Evolutionary conservation across 306 rosid species (phyloP).

Genomic region (Psophocarpus tetragonolobus): DNA sequence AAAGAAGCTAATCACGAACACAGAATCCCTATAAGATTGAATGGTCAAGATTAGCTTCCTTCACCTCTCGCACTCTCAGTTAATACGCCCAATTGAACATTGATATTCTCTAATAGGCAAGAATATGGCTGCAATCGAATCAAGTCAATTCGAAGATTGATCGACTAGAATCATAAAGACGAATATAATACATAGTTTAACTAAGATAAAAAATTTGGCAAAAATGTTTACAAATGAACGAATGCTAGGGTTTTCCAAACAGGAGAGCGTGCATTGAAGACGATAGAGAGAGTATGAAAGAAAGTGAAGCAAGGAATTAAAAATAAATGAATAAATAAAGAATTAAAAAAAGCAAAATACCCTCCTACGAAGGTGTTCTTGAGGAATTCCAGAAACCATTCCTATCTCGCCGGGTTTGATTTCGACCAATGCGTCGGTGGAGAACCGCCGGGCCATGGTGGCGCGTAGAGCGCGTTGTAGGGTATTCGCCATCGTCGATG

Average conservation of each 20-base stretch:
- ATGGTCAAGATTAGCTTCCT: neutral
- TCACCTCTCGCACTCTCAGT: neutral
- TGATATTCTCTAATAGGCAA: neutral
- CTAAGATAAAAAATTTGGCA: neutral
- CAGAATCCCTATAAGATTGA: neutral
- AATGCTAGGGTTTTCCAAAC: conserved; percentile 21
- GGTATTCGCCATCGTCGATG: conserved; percentile 60
- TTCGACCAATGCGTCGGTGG: conserved; percentile 72
- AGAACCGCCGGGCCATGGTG: conserved; percentile 46
- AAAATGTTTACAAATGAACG: no score
- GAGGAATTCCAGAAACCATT: conserved; percentile 85
- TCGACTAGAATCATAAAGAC: neutral
- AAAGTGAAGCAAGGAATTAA: neutral
- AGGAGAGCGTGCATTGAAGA: neutral
- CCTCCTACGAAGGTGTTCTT: conserved; percentile 81
- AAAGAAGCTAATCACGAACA: conserved; percentile 12
- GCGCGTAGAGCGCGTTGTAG: conserved; percentile 66
- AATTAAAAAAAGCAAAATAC: conserved; percentile 37
- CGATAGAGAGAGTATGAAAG: neutral
- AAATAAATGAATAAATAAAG: neutral
- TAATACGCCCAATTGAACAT: neutral
- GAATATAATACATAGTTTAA: neutral
- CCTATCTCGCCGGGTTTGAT: conserved; percentile 88
- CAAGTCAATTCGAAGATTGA: neutral
- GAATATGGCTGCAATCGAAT: neutral